Percentiles rank a stretch among this genome's conserved stretches.
These are phyloP conservation scores for Fusarium goolgardi DNA, from an alignment of 2,329 filamentous ascomycete genomes.

Conservation along the genomic window DNA sequence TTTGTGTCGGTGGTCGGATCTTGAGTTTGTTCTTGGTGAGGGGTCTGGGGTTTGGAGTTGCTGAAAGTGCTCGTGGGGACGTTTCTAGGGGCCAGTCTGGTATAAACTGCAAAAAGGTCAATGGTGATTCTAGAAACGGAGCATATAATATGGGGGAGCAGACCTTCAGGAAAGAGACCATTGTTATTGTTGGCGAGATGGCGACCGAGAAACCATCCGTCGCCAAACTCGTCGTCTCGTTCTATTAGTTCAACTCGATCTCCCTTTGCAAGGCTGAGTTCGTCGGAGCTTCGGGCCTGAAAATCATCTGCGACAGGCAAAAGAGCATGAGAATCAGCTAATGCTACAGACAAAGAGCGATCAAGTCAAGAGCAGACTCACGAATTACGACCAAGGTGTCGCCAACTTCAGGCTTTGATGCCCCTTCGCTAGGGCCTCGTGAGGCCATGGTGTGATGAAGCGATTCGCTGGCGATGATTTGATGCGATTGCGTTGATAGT, in stretches of 20 bases:
- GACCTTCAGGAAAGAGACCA: conserved; percentile 87
- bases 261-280: conserved; percentile 87
- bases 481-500: conserved; percentile 31
- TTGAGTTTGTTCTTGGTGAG: conserved; percentile 49
- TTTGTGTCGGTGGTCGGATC: conserved; percentile 43
- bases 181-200: conserved; percentile 79
- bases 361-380: conserved; percentile 57
- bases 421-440: conserved; percentile 52
- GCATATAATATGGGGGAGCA: conserved; percentile 44
- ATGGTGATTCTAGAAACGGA: conserved; percentile 25
- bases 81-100: conserved; percentile 66
- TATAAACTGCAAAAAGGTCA: conserved; percentile 65
- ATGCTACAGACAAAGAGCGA: conserved; percentile 43
- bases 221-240: conserved; percentile 87
- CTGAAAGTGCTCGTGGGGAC: conserved; percentile 48
- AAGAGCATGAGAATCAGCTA: conserved; percentile 23
- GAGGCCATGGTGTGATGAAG: conserved; percentile 57
- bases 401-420: conserved; percentile 68
- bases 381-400: conserved; percentile 78
- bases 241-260: conserved; percentile 86
- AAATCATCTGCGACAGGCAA: conserved; percentile 78
- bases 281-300: conserved; percentile 88
- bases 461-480: conserved; percentile 34
- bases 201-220: conserved; percentile 85
- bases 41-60: conserved; percentile 48